Evolutionary conservation across 495 filamentous ascomycete genomes (phyloP), one percentile per base, ranked within the genome.

Genomic region (Penicillium subrubescens): DNA sequence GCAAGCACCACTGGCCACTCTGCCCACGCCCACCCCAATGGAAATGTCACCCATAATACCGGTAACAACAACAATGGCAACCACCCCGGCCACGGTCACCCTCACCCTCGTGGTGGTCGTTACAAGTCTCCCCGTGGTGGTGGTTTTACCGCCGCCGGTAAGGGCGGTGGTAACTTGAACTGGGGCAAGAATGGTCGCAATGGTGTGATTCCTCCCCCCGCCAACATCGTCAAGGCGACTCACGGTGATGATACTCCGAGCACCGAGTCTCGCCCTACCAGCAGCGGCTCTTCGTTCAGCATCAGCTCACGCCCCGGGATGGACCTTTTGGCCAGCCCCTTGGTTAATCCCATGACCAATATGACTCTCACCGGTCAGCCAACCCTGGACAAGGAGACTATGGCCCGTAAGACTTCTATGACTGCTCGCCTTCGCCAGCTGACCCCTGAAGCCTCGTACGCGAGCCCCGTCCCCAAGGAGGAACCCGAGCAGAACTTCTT

Each of bases 111-210:
- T 35, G n/a, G 33, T 23, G 33, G 33, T 11, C 52, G 52, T 14
- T 35, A 19, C 41, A 61, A 62, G 19, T 57, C 59, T 29, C 59
- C 64, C 21, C 57, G 43, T 50, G 57, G 57, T 35, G 39, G 41
- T 59, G 57, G 57, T 15, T 59, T 59, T 29, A 21, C 8, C 17
- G 34, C 8, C 17, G 15, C 41, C 25, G 46, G 59, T 19, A 60
- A 60, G 21, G 14, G 10, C 21, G 31, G 46, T 39, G 27, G 33
- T 46, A 41, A 41, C 21, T 2, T 19, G 11, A 56, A 23, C 53
- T 33, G 31, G 31, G 29, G 29, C 19, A 56, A 37, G 33, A 21
- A 19, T 19, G 33, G 17, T 31, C 5, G 29, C 35, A 29, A 29
- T 31, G n/a, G 8, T 33, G 23, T 51, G 19, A 21, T 19, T 39